Evolutionary conservation across 1,284 basidiomycete genomes (phyloP).

Genomic region (Trichosporon sp.): DNA sequence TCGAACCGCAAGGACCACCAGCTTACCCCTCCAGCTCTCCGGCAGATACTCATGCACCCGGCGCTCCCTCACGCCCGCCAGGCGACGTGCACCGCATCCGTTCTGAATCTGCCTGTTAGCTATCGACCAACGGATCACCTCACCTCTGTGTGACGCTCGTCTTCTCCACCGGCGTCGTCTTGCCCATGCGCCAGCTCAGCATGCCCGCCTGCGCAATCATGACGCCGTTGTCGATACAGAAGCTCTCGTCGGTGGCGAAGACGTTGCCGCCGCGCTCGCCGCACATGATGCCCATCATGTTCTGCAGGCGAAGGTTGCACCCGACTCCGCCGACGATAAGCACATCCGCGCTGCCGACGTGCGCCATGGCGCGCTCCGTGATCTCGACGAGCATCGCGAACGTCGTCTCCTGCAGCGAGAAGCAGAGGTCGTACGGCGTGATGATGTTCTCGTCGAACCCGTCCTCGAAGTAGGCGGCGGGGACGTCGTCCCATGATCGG

Average conservation of each 20-base stretch:
- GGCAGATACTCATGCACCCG: no score
- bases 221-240: slow-evolving; percentile 99
- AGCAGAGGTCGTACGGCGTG: slow-evolving; percentile 92
- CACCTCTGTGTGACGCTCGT: slow-evolving; percentile 88
- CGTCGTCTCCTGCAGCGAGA: slow-evolving; percentile 94
- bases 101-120: slow-evolving; percentile 70
- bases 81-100: slow-evolving; percentile 83
- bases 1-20: background rate
- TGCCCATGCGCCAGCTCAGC: slow-evolving; percentile 90
- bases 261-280: slow-evolving; percentile 83
- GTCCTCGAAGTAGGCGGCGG: slow-evolving; percentile 35
- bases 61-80: slow-evolving; percentile 65
- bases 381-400: slow-evolving; percentile 99
- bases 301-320: slow-evolving; percentile 90
- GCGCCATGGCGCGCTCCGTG: slow-evolving; percentile 98
- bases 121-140: slow-evolving; percentile 29
- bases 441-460: slow-evolving; percentile 66
- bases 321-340: slow-evolving; percentile 98
- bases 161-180: slow-evolving; percentile 71
- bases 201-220: slow-evolving; percentile 99
- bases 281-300: slow-evolving; percentile 99
- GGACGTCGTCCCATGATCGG: slow-evolving; percentile 47
- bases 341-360: slow-evolving; percentile 93
- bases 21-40: background rate
- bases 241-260: slow-evolving; percentile 91